phyloP scores from a whole-genome alignment of 1,284 basidiomycete species.

The Apiotrichum montevideense region DNA sequence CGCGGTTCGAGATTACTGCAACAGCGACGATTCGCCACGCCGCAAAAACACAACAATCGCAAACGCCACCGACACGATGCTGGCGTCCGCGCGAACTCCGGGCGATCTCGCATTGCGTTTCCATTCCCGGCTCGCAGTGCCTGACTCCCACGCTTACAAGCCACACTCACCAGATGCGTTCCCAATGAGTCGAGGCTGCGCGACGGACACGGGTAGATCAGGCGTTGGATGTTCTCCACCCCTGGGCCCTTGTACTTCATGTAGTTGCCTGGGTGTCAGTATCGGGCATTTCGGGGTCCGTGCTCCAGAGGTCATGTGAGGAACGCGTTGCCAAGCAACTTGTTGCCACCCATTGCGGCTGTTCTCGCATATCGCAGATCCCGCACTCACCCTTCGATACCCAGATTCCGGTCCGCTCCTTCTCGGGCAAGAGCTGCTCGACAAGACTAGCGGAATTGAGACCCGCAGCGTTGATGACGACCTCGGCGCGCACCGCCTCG shows the following conservation, averaged over 20 bases:
- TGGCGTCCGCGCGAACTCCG: too few species aligned
- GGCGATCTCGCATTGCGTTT: too few species aligned
- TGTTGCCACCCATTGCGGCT: too few species aligned
- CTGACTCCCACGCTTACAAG: too few species aligned
- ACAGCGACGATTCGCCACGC: too few species aligned
- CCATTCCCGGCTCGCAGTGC: too few species aligned
- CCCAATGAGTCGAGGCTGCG: conserved; percentile 61
- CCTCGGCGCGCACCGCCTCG: conserved; percentile 73
- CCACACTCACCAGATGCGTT: conserved; percentile 60
- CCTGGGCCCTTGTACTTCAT: conserved; percentile 78
- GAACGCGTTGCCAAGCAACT: too few species aligned
- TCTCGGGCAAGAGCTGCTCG: conserved; percentile 60
- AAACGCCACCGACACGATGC: too few species aligned
- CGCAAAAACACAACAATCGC: too few species aligned
- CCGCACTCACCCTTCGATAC: conserved; percentile 56
- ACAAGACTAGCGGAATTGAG: conserved; percentile 66
- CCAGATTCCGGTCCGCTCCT: conserved; percentile 60
- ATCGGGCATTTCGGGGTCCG: too few species aligned
- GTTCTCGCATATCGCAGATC: not conserved
- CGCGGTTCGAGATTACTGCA: too few species aligned
- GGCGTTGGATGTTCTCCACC: conserved; percentile 56
- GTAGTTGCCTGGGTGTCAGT: conserved; percentile 58
- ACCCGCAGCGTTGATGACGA: conserved; percentile 82
- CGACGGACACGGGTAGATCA: conserved; percentile 86
- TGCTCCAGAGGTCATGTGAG: too few species aligned